A percentile compares a stretch with the other conserved stretches of the same genome.
Evolutionary conservation across 345 rosid genomes (phyloP).

Genomic region (Brassica incana): DNA sequence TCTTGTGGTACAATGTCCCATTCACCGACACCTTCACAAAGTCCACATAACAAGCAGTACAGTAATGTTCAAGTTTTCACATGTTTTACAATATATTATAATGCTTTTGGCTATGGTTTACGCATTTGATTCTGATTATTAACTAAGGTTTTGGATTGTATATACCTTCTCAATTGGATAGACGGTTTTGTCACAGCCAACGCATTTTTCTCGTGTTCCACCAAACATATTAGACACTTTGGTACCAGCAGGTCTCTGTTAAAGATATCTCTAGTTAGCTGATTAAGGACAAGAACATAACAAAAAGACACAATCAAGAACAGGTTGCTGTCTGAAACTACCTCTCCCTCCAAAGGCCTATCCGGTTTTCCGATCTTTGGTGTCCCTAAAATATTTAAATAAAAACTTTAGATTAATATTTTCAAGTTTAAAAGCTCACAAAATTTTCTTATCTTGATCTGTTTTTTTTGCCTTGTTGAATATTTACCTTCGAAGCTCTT

Average conservation of each 20-base stretch:
- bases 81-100: no score
- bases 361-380: slow-evolving; percentile 88
- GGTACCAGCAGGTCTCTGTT: slow-evolving; percentile 72
- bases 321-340: slow-evolving; percentile 33
- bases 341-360: slow-evolving; percentile 75
- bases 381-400: slow-evolving; percentile 40
- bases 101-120: not conserved
- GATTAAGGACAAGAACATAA: not conserved
- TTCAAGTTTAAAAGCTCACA: not conserved
- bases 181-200: slow-evolving; percentile 81
- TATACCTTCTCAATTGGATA: slow-evolving; percentile 97
- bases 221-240: slow-evolving; percentile 89
- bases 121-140: not conserved
- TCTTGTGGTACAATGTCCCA: slow-evolving; percentile 91
- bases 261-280: slow-evolving; percentile 39
- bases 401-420: not conserved
- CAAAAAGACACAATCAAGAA: slow-evolving; percentile 11
- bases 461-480: no score
- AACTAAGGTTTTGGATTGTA: not conserved
- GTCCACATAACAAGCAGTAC: not conserved
- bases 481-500: slow-evolving; percentile 93
- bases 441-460: not conserved
- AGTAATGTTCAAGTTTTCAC: not conserved
- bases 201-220: slow-evolving; percentile 91
- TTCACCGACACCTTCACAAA: slow-evolving; percentile 81